Evolutionary conservation across 805 yeast species (phyloP).

Genomic region (Geotrichum ghanense): DNA sequence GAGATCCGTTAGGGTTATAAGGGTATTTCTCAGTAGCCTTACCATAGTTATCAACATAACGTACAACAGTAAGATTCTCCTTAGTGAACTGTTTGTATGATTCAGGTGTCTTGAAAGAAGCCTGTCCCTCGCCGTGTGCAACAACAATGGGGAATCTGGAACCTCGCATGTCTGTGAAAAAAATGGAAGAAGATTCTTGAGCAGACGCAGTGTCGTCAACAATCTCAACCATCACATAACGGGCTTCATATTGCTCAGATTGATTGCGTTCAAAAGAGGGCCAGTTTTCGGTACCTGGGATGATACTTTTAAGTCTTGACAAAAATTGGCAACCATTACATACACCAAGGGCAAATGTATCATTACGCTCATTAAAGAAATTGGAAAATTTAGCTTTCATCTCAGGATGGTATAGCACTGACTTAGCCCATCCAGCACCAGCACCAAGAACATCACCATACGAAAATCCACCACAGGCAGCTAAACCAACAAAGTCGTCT

Average conservation of each 20-base stretch:
- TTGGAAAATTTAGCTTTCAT: slow-evolving; percentile 65
- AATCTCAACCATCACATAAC: slow-evolving; percentile 82
- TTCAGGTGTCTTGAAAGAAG: slow-evolving; percentile 44
- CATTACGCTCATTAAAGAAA: slow-evolving; percentile 77
- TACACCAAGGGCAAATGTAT: slow-evolving; percentile 95
- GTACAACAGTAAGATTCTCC: slow-evolving; percentile 45
- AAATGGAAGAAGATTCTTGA: slow-evolving; percentile 40
- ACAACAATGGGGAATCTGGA: slow-evolving; percentile 92
- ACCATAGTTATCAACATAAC: slow-evolving; percentile 89
- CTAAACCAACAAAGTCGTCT: slow-evolving; percentile 79
- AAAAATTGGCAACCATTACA: slow-evolving; percentile 98
- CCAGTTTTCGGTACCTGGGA: slow-evolving; percentile 94
- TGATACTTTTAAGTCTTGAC: slow-evolving; percentile 70
- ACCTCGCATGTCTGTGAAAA: slow-evolving; percentile 86
- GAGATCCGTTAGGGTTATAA: slow-evolving; percentile 93
- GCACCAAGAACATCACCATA: slow-evolving; percentile 99
- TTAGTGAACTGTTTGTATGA: slow-evolving; percentile 38
- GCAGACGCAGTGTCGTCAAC: slow-evolving; percentile 36
- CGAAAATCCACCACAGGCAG: slow-evolving; percentile 98
- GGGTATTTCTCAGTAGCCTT: slow-evolving; percentile 74
- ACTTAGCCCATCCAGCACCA: slow-evolving; percentile 98
- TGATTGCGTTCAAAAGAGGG: slow-evolving; percentile 86
- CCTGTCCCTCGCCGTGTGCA: slow-evolving; percentile 98
- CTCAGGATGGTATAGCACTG: slow-evolving; percentile 72
- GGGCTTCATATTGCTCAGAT: slow-evolving; percentile 94